Evolutionary conservation across 2,329 filamentous ascomycete species (phyloP).

Genomic region (Dactylellina leptospora): DNA sequence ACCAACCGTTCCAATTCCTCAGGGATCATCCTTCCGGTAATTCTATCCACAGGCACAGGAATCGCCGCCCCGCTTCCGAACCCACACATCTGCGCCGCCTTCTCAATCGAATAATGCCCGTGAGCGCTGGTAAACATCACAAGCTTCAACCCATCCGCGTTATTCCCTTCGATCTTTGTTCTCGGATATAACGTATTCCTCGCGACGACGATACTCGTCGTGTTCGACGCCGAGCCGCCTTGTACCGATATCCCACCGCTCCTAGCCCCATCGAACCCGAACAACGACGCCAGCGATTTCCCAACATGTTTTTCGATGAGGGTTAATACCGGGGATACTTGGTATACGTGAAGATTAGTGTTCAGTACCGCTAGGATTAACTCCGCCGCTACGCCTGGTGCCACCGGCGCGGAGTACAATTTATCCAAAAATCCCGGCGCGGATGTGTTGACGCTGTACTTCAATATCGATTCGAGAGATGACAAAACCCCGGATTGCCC

Average conservation of each 20-base stretch:
- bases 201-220: constrained; percentile 84
- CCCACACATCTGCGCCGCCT: constrained; percentile 89
- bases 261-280: constrained; percentile 75
- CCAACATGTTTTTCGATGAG: constrained; percentile 87
- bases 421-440: constrained; percentile 97
- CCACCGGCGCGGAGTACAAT: constrained; percentile 88
- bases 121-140: constrained; percentile 88
- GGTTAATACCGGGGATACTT: constrained; percentile 87
- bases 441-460: constrained; percentile 97
- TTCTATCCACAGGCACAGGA: constrained; percentile 75
- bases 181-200: constrained; percentile 84
- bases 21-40: constrained; percentile 59
- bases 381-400: constrained; percentile 84
- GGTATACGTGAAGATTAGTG: constrained; percentile 94
- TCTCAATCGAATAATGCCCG: constrained; percentile 93
- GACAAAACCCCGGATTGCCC: constrained; percentile 79
- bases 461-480: constrained; percentile 74
- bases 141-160: constrained; percentile 66
- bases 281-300: constrained; percentile 75
- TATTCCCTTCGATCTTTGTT: constrained; percentile 78
- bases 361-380: constrained; percentile 85
- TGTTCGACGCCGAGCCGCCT: constrained; percentile 85
- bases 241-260: constrained; percentile 78
- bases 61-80: constrained; percentile 79
- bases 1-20: constrained; percentile 72